Percentiles rank a stretch among this genome's conserved stretches.
phyloP scores from a whole-genome alignment of 495 filamentous ascomycete species.

The Xylaria palmicola region DNA sequence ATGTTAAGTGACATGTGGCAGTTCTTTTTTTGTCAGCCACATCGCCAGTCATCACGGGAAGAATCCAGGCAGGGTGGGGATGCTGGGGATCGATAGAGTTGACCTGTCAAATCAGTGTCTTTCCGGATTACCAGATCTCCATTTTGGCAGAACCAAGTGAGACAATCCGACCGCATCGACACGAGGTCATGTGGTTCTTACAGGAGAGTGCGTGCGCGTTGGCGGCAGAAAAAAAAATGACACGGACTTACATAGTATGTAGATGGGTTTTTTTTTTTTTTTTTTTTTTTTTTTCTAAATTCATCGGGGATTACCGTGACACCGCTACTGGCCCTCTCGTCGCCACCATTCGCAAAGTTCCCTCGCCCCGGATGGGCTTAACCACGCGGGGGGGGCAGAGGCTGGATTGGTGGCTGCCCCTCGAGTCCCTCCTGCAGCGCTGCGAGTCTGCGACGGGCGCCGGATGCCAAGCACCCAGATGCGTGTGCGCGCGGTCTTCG shows the following conservation, averaged over 20 bases:
- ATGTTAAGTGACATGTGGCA: neutral
- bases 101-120: conserved; percentile 7
- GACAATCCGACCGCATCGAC: conserved; percentile 15
- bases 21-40: neutral
- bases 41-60: neutral
- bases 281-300: no score
- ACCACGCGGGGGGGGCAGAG: neutral
- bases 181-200: conserved; percentile 11
- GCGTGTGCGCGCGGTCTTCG: neutral
- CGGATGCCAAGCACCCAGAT: neutral
- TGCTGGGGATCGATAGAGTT: neutral
- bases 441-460: neutral
- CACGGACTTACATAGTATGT: no score
- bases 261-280: no score
- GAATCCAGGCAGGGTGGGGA: neutral
- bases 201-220: neutral
- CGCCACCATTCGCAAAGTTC: neutral
- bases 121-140: neutral
- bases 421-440: neutral
- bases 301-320: neutral
- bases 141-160: neutral
- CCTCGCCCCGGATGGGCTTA: neutral
- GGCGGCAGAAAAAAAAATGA: neutral
- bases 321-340: neutral
- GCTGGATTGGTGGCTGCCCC: conserved; percentile 2